A percentile compares a stretch with the other conserved stretches of the same genome.
Conservation (phyloP, 2,329 filamentous ascomycete species). For the Escovopsis sp. region DNA sequence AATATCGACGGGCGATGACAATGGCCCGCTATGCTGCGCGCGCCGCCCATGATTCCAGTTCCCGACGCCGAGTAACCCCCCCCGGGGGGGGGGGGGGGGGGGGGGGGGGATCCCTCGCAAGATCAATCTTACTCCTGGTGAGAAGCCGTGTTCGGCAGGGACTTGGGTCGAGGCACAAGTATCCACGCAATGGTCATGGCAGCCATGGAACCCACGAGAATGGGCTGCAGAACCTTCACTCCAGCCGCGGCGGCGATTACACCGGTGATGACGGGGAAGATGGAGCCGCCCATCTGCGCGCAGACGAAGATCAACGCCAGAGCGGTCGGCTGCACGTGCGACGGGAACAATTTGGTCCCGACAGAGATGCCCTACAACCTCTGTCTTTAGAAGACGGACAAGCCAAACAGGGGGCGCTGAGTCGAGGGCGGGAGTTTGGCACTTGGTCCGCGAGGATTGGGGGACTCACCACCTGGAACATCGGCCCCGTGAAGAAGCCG, state of each 20-base stretch:
- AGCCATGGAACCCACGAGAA: conserved; percentile 31
- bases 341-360: conserved; percentile 34
- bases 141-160: conserved; percentile 14
- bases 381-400: too few species aligned
- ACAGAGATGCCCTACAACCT: conserved; percentile 34
- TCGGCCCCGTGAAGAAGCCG: conserved; percentile 42
- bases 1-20: too few species aligned
- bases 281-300: conserved; percentile 37
- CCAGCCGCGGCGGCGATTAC: conserved; percentile 30
- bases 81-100: too few species aligned
- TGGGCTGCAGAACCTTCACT: conserved; percentile 35
- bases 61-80: too few species aligned
- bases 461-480: conserved; percentile 37
- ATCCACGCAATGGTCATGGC: conserved; percentile 33
- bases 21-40: neutral
- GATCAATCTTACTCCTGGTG: conserved; percentile 17
- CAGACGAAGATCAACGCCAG: conserved; percentile 39
- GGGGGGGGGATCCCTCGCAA: neutral
- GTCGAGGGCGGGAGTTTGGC: too few species aligned
- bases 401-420: too few species aligned
- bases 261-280: conserved; percentile 42
- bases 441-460: accelerated
- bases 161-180: conserved; percentile 24
- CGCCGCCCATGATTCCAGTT: neutral
- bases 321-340: conserved; percentile 20